These are phyloP conservation scores for Neofusicoccum cordaticola DNA, from an alignment of 2,329 filamentous ascomycete species.

Conservation along the genomic window DNA sequence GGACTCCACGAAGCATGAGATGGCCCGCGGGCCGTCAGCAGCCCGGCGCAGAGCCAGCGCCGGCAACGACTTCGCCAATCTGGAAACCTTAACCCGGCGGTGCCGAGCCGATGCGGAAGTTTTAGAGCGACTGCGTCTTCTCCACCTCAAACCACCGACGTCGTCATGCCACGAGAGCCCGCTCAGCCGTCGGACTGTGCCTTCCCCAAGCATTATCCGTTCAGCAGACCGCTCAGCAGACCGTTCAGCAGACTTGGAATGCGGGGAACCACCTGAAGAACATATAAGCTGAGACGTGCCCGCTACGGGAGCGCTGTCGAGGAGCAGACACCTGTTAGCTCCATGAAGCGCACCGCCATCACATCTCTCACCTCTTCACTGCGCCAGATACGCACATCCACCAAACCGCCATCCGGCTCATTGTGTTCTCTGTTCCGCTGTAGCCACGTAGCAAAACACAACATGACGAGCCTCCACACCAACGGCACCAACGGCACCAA, in stretches of 20 bases:
- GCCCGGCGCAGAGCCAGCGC: too few relatives aligned
- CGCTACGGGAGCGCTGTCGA: background rate
- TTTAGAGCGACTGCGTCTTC: background rate
- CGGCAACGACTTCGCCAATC: background rate
- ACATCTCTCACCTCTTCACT: background rate
- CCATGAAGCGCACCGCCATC: background rate
- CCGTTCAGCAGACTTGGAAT: background rate
- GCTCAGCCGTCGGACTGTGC: background rate
- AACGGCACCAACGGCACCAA: background rate
- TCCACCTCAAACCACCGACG: background rate
- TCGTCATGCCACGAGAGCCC: background rate
- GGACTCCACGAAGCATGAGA: too few relatives aligned
- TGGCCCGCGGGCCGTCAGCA: too few relatives aligned
- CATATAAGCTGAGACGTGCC: background rate
- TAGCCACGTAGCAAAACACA: background rate
- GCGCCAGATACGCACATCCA: background rate
- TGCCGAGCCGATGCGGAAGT: background rate
- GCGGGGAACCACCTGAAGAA: background rate
- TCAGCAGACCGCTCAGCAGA: background rate
- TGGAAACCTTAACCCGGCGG: background rate
- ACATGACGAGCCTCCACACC: background rate
- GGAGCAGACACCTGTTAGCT: background rate
- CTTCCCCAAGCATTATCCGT: background rate
- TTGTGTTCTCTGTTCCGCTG: background rate
- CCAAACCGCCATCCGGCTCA: background rate